Percentiles rank a stretch among this genome's conserved stretches.
Conservation (phyloP, 495 filamentous ascomycete species). For the Penicillium alfredii region DNA sequence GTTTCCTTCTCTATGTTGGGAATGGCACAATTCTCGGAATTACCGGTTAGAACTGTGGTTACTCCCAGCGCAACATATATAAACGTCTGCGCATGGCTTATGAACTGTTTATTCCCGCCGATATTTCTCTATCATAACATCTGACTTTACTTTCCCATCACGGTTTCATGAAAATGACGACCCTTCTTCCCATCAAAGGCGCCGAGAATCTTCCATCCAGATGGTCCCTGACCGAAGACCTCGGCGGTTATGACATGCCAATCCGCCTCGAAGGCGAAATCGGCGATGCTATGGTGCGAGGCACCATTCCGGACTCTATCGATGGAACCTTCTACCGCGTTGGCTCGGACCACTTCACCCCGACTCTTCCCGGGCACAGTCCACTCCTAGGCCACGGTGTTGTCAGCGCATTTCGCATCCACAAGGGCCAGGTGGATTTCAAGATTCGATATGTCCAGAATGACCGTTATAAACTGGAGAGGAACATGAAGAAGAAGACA, state of each 20-base stretch:
- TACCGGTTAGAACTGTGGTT: too few relatives aligned
- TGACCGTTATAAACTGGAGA: conserved; percentile 2
- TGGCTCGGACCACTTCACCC: background rate
- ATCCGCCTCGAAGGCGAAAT: background rate
- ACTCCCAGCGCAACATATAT: too few relatives aligned
- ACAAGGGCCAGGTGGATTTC: conserved; percentile 3
- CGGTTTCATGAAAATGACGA: too few relatives aligned
- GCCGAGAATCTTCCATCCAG: background rate
- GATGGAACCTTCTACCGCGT: background rate
- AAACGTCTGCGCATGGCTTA: too few relatives aligned
- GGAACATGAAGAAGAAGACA: too few relatives aligned
- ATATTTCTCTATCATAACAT: too few relatives aligned
- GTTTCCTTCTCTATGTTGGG: too few relatives aligned
- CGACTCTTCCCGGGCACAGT: background rate
- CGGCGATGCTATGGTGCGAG: background rate
- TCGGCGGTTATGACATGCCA: background rate
- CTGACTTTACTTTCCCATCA: too few relatives aligned
- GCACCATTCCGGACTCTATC: background rate
- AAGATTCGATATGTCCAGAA: conserved; percentile 3
- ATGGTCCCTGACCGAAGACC: background rate
- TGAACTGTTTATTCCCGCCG: too few relatives aligned
- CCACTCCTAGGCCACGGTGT: conserved; percentile 1
- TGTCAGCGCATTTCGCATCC: conserved; percentile 2
- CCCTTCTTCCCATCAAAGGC: background rate
- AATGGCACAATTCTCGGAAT: too few relatives aligned